These are phyloP conservation scores for Cercospora zeae-maydis DNA, from an alignment of 2,329 filamentous ascomycete genomes.

Conservation along the genomic window DNA sequence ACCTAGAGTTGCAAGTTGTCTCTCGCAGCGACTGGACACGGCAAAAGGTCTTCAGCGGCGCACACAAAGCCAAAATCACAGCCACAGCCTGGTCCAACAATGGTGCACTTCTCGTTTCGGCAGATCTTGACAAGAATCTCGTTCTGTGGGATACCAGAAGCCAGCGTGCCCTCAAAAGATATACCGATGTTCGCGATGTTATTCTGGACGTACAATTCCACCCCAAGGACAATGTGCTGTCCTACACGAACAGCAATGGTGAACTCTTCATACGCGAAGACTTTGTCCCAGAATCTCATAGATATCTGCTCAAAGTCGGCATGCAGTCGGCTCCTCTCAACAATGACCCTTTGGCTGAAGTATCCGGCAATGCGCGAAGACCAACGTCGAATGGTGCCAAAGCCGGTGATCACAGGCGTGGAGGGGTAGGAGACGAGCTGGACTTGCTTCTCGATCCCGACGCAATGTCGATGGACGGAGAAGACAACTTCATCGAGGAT, in stretches of 20 bases:
- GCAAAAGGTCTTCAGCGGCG: constrained; percentile 72
- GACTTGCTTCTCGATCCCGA: constrained; percentile 73
- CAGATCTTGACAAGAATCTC: constrained; percentile 59
- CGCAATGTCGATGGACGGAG: constrained; percentile 55
- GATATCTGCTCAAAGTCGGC: constrained; percentile 48
- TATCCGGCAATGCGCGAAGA: constrained; percentile 61
- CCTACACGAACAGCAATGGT: constrained; percentile 88
- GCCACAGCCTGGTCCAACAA: constrained; percentile 92
- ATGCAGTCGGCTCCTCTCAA: constrained; percentile 80
- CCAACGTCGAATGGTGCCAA: constrained; percentile 54
- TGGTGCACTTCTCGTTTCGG: constrained; percentile 73
- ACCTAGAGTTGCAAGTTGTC: constrained; percentile 71
- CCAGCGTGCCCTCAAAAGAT: constrained; percentile 72
- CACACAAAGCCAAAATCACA: constrained; percentile 80
- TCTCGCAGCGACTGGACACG: constrained; percentile 88
- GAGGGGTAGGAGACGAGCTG: constrained; percentile 65
- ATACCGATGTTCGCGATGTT: constrained; percentile 68
- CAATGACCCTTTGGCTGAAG: constrained; percentile 71
- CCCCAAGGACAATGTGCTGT: constrained; percentile 78
- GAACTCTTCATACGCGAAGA: constrained; percentile 87
- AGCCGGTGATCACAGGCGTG: constrained; percentile 47
- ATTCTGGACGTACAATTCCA: constrained; percentile 90
- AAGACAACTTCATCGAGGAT: constrained; percentile 83
- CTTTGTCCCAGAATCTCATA: constrained; percentile 53
- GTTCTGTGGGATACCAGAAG: constrained; percentile 86